A percentile compares a stretch with the other conserved stretches of the same genome.
These are phyloP conservation scores for Botrytis fabae DNA, from an alignment of 2,329 filamentous ascomycete genomes.

Conservation along the genomic window DNA sequence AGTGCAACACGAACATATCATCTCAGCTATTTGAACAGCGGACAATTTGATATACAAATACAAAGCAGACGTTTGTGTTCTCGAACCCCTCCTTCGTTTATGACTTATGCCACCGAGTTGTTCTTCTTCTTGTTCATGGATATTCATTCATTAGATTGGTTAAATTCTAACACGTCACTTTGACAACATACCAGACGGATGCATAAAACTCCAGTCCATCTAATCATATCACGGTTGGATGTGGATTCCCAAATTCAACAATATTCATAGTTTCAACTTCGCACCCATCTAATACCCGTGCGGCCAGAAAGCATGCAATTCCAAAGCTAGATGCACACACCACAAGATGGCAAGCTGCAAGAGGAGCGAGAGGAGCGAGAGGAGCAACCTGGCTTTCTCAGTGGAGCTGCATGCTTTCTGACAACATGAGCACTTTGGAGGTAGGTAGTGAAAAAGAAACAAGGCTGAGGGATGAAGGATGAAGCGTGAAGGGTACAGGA, in stretches of 20 bases:
- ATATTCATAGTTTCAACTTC: not conserved
- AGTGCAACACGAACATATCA: not conserved
- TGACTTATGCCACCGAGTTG: not conserved
- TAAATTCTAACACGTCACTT: slow-evolving; percentile 11
- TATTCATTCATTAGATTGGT: slow-evolving; percentile 2
- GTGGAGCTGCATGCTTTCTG: not conserved
- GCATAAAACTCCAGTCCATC: not conserved
- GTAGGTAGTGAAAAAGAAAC: not conserved
- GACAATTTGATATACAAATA: not conserved
- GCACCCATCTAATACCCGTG: not conserved
- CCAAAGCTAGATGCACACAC: not conserved
- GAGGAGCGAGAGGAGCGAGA: not conserved
- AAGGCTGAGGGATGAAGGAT: slow-evolving; percentile 3
- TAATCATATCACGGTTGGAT: not conserved
- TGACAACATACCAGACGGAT: slow-evolving; percentile 1
- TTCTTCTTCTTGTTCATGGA: not conserved
- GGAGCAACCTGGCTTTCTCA: not conserved
- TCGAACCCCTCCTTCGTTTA: not conserved
- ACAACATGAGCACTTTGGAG: not conserved
- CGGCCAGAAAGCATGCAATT: not conserved
- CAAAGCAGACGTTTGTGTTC: not conserved
- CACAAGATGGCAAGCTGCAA: not conserved
- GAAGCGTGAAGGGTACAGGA: too few relatives aligned
- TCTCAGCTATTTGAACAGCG: not conserved
- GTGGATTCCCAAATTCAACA: not conserved